Evolutionary conservation across 1,284 basidiomycete species (phyloP), one percentile per base, ranked within the genome.

Genomic region (Butyriboletus appendiculatus): DNA sequence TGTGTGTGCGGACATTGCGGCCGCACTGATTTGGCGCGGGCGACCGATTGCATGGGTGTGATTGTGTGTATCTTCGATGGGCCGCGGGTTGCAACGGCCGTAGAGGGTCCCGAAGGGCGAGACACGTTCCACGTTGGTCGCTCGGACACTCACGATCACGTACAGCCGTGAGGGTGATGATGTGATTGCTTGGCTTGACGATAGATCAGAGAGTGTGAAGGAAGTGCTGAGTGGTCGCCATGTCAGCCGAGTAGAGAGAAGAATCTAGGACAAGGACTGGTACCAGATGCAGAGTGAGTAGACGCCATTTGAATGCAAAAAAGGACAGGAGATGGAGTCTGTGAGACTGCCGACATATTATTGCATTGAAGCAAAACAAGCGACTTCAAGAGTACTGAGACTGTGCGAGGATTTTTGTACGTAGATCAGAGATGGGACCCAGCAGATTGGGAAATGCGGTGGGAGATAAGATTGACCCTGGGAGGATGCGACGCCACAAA

Each of bases 381-480:
- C 22, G 43, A 20, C 14, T 6, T 22, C 3, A 30, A 18, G 18
- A 42, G 20, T n/a, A 22, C 15, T 16, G 20, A 45, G 45, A 16
- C 24, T 15, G 26, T 18, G 41, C 26, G 14, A 14, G 20, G 38
- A 22, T 22, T 10, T 28, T 18, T 43, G 26, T 43, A 6, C 18
- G 43, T 22, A 48, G 44, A 48, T 48, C 46, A 48, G 43, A 45
- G 50, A 64, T 61, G 55, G 26, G 34, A 12, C n/a, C 45, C 45
- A n/a, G 56, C 34, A 15, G 53, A 48, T 34, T 44, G 45, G 47
- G 40, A 44, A 44, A 32, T 37, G 46, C 50, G 52, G 62, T 55
- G 54, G 59, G 58, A 68, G 69, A 70, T 70, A 70, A 67, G 68
- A 70, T 70, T 70, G 63, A 56, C 64, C 69, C 65, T 69, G 66